These are phyloP conservation scores for Solanum etuberosum DNA, from an alignment of 257 asterid species.

Conservation along the genomic window DNA sequence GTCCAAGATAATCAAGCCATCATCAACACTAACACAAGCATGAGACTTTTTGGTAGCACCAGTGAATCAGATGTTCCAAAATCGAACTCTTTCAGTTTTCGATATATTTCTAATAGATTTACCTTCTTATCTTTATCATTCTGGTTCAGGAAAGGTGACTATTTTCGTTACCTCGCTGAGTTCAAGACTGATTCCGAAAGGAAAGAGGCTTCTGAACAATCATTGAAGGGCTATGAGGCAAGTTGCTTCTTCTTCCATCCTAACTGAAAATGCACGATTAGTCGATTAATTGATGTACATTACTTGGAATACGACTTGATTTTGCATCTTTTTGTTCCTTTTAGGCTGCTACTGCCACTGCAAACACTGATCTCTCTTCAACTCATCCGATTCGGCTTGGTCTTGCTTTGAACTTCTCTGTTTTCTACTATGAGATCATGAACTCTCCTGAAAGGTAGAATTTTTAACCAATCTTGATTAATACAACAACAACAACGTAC, in stretches of 20 bases:
- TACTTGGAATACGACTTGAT: not conserved
- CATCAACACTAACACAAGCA: not conserved
- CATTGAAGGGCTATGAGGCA: constrained; percentile 86
- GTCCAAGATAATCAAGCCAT: not conserved
- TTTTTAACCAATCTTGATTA: not conserved
- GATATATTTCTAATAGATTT: not conserved
- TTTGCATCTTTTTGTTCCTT: constrained; percentile 1
- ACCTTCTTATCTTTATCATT: not conserved
- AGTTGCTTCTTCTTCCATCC: constrained; percentile 1
- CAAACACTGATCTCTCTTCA: constrained; percentile 68
- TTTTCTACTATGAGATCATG: constrained; percentile 80
- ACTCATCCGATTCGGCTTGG: constrained; percentile 95
- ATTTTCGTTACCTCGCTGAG: constrained; percentile 81
- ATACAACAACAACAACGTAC: not conserved
- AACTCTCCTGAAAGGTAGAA: constrained; percentile 75
- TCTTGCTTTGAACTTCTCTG: constrained; percentile 85
- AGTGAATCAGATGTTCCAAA: not conserved
- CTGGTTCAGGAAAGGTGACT: constrained; percentile 73
- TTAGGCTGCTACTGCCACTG: constrained; percentile 63
- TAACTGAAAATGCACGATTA: not conserved
- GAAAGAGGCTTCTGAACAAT: constrained; percentile 73
- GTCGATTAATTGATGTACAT: not conserved
- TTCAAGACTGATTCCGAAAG: constrained; percentile 67
- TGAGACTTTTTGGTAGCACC: not conserved
- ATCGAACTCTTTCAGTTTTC: not conserved